Percentiles rank a stretch among this genome's conserved stretches.
These are phyloP conservation scores for Sclerotinia glacialis DNA, from an alignment of 2,329 filamentous ascomycete species.

Conservation along the genomic window DNA sequence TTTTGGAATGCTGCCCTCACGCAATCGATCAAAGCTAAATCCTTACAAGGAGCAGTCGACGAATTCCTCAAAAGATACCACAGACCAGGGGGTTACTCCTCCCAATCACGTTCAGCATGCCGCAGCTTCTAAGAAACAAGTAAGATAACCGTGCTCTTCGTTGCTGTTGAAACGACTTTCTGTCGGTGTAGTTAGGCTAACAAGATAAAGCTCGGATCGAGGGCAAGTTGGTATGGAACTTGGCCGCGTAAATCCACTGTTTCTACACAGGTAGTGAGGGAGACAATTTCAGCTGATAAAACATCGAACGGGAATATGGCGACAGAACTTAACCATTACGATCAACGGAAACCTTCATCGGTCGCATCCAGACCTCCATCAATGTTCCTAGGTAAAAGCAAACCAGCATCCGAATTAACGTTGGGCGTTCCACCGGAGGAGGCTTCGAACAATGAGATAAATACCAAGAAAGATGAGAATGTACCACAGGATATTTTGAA, in stretches of 20 bases:
- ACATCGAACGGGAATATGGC: slow-evolving; percentile 32
- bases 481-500: slow-evolving; percentile 5
- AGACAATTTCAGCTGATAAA: slow-evolving; percentile 56
- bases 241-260: slow-evolving; percentile 55
- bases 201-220: slow-evolving; percentile 31
- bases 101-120: slow-evolving; percentile 4
- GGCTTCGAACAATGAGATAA: slow-evolving; percentile 18
- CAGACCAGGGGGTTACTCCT: slow-evolving; percentile 22
- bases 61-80: slow-evolving; percentile 20
- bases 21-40: slow-evolving; percentile 33
- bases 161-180: slow-evolving; percentile 2
- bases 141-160: background rate
- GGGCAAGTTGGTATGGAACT: slow-evolving; percentile 58
- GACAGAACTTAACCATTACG: slow-evolving; percentile 35
- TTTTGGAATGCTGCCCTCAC: slow-evolving; percentile 35
- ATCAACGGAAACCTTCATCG: slow-evolving; percentile 31
- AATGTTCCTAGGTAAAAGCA: slow-evolving; percentile 39
- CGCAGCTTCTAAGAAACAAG: slow-evolving; percentile 8
- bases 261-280: slow-evolving; percentile 58
- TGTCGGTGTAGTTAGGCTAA: slow-evolving; percentile 20
- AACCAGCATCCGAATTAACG: slow-evolving; percentile 38
- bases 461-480: slow-evolving; percentile 21
- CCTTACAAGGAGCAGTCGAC: slow-evolving; percentile 29
- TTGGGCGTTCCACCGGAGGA: slow-evolving; percentile 30
- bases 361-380: slow-evolving; percentile 34